Base-by-base conservation (phyloP, 495 filamentous ascomycete genomes). In the Aspergillus bertholletiae region DNA sequence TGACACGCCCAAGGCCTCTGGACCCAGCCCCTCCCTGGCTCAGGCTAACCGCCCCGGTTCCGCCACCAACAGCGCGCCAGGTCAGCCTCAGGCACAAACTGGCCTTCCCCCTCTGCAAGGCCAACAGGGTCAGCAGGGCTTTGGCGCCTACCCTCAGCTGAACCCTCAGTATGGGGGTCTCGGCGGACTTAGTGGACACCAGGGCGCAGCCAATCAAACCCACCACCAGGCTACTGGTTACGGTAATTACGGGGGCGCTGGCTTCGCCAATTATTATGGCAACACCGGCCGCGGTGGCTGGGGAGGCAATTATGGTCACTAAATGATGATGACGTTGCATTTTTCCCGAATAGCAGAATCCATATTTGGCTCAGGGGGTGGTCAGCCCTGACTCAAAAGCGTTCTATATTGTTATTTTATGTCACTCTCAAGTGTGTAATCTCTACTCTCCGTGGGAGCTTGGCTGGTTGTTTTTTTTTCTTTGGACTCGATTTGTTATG, bases 11-110 rank as follows among this genome's bases (percentile, higher is more conserved):
- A 94, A 95, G 62, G 74, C 84, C 30, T 79, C 80, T 39, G 90
- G 89, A 6, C 91, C 92, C 3, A 95, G 90, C 70, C 92, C 92
- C 26, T 90, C 90, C 7, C 81, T 96, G 24, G 85, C 83, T 26
- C 88, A 89, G 62, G 86, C 89, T 32, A 78, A 77, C 62, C 88
- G 92, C 53, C 91, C 92, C 15, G 90, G 89, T 18, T 96, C 92
- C 28, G 90, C 92, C 13, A 85, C 87, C 13, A 94, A 91, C 70
- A 85, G 80, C 56, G 80, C 78, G 13, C 81, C 83, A 17, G 81
- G 80, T 7, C 88, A 90, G 66, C 71, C 79, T 48, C 72, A 76
- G 59, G 73, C 68, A 32, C 78, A 80, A 59, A 70, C 71, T 44
- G 83, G 87, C 27, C 77, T 93, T 43, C 90, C 89, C 24, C 88